Evolutionary conservation across 2,329 filamentous ascomycete genomes (phyloP).

Genomic region (Fusarium decemcellulare): DNA sequence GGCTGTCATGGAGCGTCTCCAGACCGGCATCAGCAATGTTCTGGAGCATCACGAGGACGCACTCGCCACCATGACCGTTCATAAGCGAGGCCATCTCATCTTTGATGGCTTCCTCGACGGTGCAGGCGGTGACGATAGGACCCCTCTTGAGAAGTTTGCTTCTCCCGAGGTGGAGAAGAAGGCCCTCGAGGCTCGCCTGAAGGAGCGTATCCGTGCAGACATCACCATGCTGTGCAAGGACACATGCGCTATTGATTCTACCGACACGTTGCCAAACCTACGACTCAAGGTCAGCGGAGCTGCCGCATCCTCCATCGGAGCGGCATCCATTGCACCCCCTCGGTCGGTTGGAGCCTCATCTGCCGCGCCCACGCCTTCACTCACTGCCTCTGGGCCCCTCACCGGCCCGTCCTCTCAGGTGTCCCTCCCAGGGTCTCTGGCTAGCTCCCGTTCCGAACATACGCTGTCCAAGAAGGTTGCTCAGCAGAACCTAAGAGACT

Average conservation of each 20-base stretch:
- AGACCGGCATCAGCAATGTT: slow-evolving; percentile 64
- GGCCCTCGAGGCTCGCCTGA: slow-evolving; percentile 57
- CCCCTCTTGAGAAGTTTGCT: slow-evolving; percentile 49
- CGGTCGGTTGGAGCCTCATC: slow-evolving; percentile 26
- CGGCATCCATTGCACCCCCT: slow-evolving; percentile 18
- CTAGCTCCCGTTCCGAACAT: slow-evolving; percentile 43
- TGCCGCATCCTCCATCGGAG: slow-evolving; percentile 30
- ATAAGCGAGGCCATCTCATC: slow-evolving; percentile 68
- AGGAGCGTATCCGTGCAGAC: slow-evolving; percentile 62
- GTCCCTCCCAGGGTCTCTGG: slow-evolving; percentile 39
- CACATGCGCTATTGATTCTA: slow-evolving; percentile 60
- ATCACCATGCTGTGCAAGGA: slow-evolving; percentile 66
- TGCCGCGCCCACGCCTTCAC: slow-evolving; percentile 27
- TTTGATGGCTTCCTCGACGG: slow-evolving; percentile 48
- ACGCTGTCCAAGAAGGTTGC: slow-evolving; percentile 42
- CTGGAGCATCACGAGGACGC: slow-evolving; percentile 62
- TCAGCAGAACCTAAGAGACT: slow-evolving; percentile 38
- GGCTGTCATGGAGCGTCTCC: slow-evolving; percentile 65
- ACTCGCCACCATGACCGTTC: slow-evolving; percentile 60
- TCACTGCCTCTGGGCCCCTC: slow-evolving; percentile 30
- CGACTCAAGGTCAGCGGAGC: slow-evolving; percentile 40
- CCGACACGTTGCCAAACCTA: slow-evolving; percentile 47
- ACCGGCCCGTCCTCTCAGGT: slow-evolving; percentile 31
- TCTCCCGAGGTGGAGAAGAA: slow-evolving; percentile 55
- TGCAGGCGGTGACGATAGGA: slow-evolving; percentile 51